Percentiles rank a stretch among this genome's conserved stretches.
Evolutionary conservation across 1,139 yeast genomes (phyloP).

Genomic region (Lodderomyces pseudojiufengensis): DNA sequence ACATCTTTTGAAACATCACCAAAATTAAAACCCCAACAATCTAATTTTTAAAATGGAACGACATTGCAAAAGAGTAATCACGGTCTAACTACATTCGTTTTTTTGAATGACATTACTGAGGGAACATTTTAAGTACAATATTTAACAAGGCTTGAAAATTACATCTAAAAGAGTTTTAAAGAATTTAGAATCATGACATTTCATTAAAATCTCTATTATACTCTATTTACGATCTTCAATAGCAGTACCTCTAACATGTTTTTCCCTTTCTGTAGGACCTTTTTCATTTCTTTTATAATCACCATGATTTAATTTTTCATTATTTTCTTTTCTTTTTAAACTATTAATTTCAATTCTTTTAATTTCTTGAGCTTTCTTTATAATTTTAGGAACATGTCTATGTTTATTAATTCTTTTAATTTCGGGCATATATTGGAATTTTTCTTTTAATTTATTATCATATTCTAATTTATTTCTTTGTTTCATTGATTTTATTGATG

Average conservation of each 20-base stretch:
- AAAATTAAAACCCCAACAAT: no score
- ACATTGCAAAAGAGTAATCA: no score
- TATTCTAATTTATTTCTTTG: slow-evolving; percentile 84
- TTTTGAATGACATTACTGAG: no score
- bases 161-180: no score
- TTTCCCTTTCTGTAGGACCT: slow-evolving; percentile 70
- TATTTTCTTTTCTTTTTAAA: slow-evolving; percentile 75
- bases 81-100: no score
- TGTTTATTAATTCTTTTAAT: slow-evolving; percentile 85
- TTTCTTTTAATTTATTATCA: slow-evolving; percentile 85
- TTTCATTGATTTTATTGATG: slow-evolving; percentile 74
- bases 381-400: slow-evolving; percentile 82
- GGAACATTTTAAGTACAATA: no score
- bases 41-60: no score
- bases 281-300: slow-evolving; percentile 61
- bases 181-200: no score
- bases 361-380: slow-evolving; percentile 86
- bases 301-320: slow-evolving; percentile 70
- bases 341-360: slow-evolving; percentile 71
- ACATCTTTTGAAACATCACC: no score
- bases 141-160: no score
- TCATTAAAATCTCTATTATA: no score
- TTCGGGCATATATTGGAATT: slow-evolving; percentile 96
- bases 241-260: slow-evolving; percentile 82
- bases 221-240: slow-evolving; percentile 12